phyloP scores from a whole-genome alignment of 2,329 filamentous ascomycete species.

The Alternaria incomplexa region DNA sequence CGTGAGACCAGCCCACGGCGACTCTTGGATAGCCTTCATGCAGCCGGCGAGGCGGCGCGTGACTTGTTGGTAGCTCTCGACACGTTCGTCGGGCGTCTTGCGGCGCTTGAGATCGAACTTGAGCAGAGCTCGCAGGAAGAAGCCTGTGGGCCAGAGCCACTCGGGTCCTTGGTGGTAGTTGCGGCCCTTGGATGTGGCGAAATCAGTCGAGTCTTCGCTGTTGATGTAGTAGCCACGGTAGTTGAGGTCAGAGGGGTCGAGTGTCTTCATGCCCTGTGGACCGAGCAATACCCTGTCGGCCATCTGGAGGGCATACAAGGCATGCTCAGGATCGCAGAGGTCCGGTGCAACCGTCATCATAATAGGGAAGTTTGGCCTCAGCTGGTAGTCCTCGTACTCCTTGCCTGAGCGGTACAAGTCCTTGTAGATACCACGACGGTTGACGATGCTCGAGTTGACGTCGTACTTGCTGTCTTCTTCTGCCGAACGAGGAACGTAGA shows the following conservation, averaged over 20 bases:
- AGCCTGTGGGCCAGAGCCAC: constrained; percentile 97
- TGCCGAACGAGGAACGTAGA: constrained; percentile 77
- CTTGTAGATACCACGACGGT: constrained; percentile 96
- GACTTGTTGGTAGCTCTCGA: constrained; percentile 93
- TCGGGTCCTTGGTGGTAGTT: constrained; percentile 99
- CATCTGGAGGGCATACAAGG: constrained; percentile 77
- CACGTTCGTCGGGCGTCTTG: constrained; percentile 68
- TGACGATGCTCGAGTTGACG: constrained; percentile 78
- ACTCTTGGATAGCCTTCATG: constrained; percentile 81
- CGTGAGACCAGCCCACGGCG: constrained; percentile 86
- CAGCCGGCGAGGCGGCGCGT: constrained; percentile 82
- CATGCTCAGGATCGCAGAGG: constrained; percentile 80
- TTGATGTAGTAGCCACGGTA: constrained; percentile 96
- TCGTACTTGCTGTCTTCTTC: constrained; percentile 79
- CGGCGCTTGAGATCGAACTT: constrained; percentile 85
- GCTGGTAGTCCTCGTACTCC: constrained; percentile 96
- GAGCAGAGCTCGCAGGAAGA: constrained; percentile 88
- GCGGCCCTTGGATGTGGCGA: constrained; percentile 88
- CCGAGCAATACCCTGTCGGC: constrained; percentile 82
- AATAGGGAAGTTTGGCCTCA: constrained; percentile 92
- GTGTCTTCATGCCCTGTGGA: constrained; percentile 91
- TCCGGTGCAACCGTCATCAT: constrained; percentile 93
- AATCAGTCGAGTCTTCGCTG: constrained; percentile 89
- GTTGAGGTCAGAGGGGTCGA: constrained; percentile 90
- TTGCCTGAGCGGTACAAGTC: constrained; percentile 93